Percentiles rank a stretch among this genome's conserved stretches.
phyloP scores from a whole-genome alignment of 768 basidiomycete genomes.

The Neoboletus brunneissimus region DNA sequence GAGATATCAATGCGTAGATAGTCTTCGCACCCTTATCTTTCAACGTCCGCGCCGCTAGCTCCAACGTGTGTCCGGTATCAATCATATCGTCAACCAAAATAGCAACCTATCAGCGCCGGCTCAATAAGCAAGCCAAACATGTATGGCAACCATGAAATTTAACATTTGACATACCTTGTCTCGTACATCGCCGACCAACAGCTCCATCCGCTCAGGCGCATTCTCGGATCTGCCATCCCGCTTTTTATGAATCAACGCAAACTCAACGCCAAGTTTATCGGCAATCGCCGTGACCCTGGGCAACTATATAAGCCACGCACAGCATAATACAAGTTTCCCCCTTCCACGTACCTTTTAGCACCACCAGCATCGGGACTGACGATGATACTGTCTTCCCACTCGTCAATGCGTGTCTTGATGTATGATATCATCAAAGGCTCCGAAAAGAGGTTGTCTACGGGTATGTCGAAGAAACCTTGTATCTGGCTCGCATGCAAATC shows the following conservation, averaged over 20 bases:
- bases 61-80: slow-evolving; percentile 89
- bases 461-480: slow-evolving; percentile 98
- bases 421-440: slow-evolving; percentile 94
- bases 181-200: slow-evolving; percentile 90
- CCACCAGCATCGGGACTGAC: slow-evolving; percentile 98
- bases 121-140: slow-evolving; percentile 9
- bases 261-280: slow-evolving; percentile 92
- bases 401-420: slow-evolving; percentile 81
- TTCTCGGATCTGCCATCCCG: slow-evolving; percentile 64
- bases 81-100: slow-evolving; percentile 99
- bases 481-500: slow-evolving; percentile 97
- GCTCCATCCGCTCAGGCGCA: slow-evolving; percentile 81
- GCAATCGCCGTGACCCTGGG: slow-evolving; percentile 88
- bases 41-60: slow-evolving; percentile 80
- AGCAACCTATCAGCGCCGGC: slow-evolving; percentile 54
- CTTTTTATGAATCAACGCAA: slow-evolving; percentile 93
- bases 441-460: slow-evolving; percentile 95
- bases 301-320: slow-evolving; percentile 2
- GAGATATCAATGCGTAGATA: slow-evolving; percentile 87
- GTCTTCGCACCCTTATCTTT: slow-evolving; percentile 85
- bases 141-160: not conserved
- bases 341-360: slow-evolving; percentile 80
- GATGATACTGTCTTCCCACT: slow-evolving; percentile 86
- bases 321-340: not conserved
- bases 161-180: slow-evolving; percentile 59